phyloP scores from a whole-genome alignment of 176 grass and related monocot species.

The Zoysia japonica region DNA sequence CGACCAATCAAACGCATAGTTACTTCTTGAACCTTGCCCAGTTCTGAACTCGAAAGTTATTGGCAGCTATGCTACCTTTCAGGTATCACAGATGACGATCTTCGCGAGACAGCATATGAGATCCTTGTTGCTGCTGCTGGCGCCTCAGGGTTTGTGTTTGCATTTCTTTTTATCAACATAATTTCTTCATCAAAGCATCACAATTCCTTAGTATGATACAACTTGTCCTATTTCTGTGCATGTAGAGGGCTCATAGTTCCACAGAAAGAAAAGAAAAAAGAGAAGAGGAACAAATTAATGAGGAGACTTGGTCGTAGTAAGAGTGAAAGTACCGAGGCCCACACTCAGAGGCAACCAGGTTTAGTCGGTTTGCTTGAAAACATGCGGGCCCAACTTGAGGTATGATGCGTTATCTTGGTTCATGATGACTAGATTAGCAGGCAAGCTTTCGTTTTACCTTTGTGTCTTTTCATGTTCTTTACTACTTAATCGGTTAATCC shows the following conservation, averaged over 20 bases:
- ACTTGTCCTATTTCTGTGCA: conserved; percentile 31
- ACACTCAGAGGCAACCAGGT: conserved; percentile 69
- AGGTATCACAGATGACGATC: conserved; percentile 93
- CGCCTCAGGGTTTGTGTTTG: conserved; percentile 76
- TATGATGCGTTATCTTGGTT: conserved; percentile 38
- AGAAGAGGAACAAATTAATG: conserved; percentile 87
- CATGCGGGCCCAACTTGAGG: conserved; percentile 95
- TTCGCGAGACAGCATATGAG: conserved; percentile 98
- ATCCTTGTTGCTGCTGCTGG: conserved; percentile 93
- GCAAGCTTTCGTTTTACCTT: background rate
- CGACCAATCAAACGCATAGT: background rate
- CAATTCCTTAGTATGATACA: conserved; percentile 28
- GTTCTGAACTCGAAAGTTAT: conserved; percentile 34
- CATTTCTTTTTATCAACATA: conserved; percentile 9
- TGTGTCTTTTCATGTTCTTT: conserved; percentile 8
- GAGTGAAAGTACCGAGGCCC: conserved; percentile 58
- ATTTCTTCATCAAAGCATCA: background rate
- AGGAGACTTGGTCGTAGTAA: conserved; percentile 89
- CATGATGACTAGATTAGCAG: conserved; percentile 29
- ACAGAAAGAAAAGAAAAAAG: conserved; percentile 96
- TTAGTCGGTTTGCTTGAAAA: conserved; percentile 92
- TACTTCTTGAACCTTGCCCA: conserved; percentile 22
- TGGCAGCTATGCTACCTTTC: conserved; percentile 44
- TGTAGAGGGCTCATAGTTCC: conserved; percentile 91
- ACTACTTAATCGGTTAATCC: conserved; percentile 7